A percentile compares a stretch with the other conserved stretches of the same genome.
Evolutionary conservation across 441 rosid genomes (phyloP).

Genomic region (Pelargonium australe): DNA sequence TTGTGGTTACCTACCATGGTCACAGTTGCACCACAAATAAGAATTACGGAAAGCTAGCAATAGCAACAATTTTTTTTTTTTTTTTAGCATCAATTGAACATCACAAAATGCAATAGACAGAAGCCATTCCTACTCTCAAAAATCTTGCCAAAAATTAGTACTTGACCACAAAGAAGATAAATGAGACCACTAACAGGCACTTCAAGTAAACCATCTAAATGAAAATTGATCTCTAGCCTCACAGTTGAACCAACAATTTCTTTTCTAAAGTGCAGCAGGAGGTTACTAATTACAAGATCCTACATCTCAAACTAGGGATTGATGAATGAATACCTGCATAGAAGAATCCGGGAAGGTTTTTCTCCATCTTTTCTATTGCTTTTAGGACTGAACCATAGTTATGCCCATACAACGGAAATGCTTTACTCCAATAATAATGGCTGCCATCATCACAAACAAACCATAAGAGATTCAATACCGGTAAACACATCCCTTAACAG

Average conservation of each 20-base stretch:
- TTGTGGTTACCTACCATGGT: constrained; percentile 66
- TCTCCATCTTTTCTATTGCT: constrained; percentile 73
- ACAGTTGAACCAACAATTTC: not conserved
- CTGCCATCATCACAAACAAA: constrained; percentile 36
- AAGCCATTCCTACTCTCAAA: not conserved
- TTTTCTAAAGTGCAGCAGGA: not conserved
- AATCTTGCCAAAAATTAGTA: not conserved
- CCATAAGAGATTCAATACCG: constrained; percentile 13
- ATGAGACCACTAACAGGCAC: not conserved
- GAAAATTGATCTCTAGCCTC: not conserved
- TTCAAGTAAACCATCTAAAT: not conserved
- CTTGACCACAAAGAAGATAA: not conserved
- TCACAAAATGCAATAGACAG: not conserved
- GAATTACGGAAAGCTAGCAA: not conserved
- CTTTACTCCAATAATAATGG: constrained; percentile 84
- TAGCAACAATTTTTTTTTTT: not conserved
- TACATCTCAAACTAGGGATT: constrained; percentile 4
- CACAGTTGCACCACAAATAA: constrained; percentile 15
- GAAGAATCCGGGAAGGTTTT: constrained; percentile 82
- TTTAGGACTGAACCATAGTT: constrained; percentile 58
- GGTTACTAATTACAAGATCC: not conserved
- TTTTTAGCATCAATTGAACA: not conserved
- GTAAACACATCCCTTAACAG: constrained; percentile 2
- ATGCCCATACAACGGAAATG: constrained; percentile 70
- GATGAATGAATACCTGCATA: constrained; percentile 60